Conservation (phyloP, 768 basidiomycete species). For the Amanita thiersii region DNA sequence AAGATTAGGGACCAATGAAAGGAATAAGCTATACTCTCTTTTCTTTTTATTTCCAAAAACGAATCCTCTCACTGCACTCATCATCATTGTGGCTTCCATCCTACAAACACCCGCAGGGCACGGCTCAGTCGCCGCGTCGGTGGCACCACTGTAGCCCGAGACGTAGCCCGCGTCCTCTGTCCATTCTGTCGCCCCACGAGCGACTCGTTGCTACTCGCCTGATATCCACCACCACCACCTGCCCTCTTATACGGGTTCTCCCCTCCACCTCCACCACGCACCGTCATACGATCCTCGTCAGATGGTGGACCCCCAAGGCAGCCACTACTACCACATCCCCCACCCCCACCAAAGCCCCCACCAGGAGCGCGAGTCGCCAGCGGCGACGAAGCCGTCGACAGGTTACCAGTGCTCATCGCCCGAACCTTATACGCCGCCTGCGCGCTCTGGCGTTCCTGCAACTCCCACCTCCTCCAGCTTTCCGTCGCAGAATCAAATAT, state of each 20-base stretch:
- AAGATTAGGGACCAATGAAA: too few species aligned
- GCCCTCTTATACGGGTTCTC: neutral
- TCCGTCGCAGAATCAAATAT: conserved; percentile 49
- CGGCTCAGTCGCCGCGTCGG: conserved; percentile 40
- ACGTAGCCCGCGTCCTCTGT: conserved; percentile 7
- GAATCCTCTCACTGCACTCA: too few species aligned
- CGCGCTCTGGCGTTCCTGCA: conserved; percentile 19
- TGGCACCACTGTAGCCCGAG: conserved; percentile 13
- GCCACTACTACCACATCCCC: neutral
- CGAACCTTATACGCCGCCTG: too few species aligned
- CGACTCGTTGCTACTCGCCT: conserved; percentile 1
- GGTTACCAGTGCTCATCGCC: too few species aligned
- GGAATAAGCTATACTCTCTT: too few species aligned
- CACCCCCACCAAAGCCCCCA: neutral
- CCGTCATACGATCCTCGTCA: neutral
- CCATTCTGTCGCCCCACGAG: conserved; percentile 3
- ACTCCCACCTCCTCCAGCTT: conserved; percentile 46
- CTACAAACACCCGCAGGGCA: conserved; percentile 44
- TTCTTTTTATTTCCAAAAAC: too few species aligned
- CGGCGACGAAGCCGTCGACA: neutral
- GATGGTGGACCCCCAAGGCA: neutral
- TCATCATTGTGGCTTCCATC: conserved; percentile 37
- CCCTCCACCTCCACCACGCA: neutral
- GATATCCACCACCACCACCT: too few species aligned
- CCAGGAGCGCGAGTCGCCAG: neutral